phyloP scores from a whole-genome alignment of 768 basidiomycete genomes.

The Lactarius hengduanensis region DNA sequence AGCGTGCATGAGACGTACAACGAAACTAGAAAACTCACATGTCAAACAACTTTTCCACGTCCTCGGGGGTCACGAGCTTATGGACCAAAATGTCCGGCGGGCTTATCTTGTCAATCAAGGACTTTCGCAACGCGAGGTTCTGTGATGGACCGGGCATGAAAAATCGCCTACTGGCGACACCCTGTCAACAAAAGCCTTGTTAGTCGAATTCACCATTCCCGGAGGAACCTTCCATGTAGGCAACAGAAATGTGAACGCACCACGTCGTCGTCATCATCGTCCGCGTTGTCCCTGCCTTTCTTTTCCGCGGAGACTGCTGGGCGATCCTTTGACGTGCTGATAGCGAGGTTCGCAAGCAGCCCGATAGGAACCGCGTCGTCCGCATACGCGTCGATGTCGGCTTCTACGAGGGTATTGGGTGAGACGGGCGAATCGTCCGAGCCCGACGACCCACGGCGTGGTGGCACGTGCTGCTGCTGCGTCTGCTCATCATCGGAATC shows the following conservation, averaged over 20 bases:
- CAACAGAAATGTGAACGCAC: conserved; percentile 13
- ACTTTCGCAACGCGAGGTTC: conserved; percentile 65
- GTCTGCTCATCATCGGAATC: conserved; percentile 26
- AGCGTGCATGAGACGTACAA: conserved; percentile 6
- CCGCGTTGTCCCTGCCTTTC: conserved; percentile 29
- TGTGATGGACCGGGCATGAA: conserved; percentile 80
- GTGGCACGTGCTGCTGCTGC: conserved; percentile 1
- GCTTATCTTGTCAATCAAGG: conserved; percentile 72
- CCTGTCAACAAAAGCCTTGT: conserved; percentile 41
- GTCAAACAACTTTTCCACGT: conserved; percentile 81
- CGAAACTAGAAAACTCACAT: conserved; percentile 51
- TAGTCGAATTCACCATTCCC: not conserved
- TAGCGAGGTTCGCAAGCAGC: conserved; percentile 66
- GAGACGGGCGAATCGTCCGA: conserved; percentile 25
- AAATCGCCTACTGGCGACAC: conserved; percentile 76
- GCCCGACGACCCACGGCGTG: conserved; percentile 16
- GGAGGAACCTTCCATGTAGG: conserved; percentile 30
- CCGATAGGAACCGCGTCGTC: conserved; percentile 74
- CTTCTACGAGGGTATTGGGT: conserved; percentile 32
- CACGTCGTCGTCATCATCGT: conserved; percentile 33
- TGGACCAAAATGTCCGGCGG: conserved; percentile 82
- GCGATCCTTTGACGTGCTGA: conserved; percentile 52
- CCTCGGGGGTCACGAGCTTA: conserved; percentile 71
- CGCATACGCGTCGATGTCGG: conserved; percentile 39
- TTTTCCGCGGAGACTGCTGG: conserved; percentile 31